Evolutionary conservation across 768 basidiomycete species (phyloP), one percentile per base, ranked within the genome.

Genomic region (Hypsizygus marmoreus): DNA sequence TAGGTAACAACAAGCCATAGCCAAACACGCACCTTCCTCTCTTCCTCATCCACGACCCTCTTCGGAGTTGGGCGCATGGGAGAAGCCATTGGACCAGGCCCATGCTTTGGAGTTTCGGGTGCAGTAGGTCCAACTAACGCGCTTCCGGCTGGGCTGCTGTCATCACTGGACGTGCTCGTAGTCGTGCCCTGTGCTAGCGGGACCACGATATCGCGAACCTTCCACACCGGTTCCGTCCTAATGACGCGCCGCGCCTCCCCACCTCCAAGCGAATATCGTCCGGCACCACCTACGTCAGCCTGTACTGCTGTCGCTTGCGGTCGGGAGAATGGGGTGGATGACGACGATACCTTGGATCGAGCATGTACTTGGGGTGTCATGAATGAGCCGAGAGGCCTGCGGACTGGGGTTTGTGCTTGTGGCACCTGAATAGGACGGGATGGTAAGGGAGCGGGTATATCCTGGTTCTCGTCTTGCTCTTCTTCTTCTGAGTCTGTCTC

Each of bases 281-380:
- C 54, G 14, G 51, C 30, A 4, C 40, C 50, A 3, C 20, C 34
- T 31, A 25, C 41, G 14, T 33, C 48, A 25, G 34, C 11, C 20
- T 37, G 40, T 17, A 37, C 38, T 38, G 17, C 12, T 3, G 33
- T 19, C 9, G 29, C 20, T 2, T 39, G 23, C 9, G 19, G 42
- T 7, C 19, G 5, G 38, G 42, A 38, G 42, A 33, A 31, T 25
- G 34, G 11, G 10, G 30, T 28, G 17, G 31, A 32, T 22, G 40
- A 22, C 3, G 39, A 8, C 13, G 46, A 9, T 20, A 28, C 40
- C 45, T 26, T 32, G 14, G 29, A 38, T 25, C 50, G 59, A 8
- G 54, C 53, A 13, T 61, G 59, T 11, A 60, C 55, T 61, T 83
- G 82, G 0, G 84, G 84, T 1, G 81, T 84, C 79, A 81, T 79